Evolutionary conservation across 352 stramenopile species (phyloP), one percentile per base, ranked within the genome.

Genomic region (Pythium chondricola): DNA sequence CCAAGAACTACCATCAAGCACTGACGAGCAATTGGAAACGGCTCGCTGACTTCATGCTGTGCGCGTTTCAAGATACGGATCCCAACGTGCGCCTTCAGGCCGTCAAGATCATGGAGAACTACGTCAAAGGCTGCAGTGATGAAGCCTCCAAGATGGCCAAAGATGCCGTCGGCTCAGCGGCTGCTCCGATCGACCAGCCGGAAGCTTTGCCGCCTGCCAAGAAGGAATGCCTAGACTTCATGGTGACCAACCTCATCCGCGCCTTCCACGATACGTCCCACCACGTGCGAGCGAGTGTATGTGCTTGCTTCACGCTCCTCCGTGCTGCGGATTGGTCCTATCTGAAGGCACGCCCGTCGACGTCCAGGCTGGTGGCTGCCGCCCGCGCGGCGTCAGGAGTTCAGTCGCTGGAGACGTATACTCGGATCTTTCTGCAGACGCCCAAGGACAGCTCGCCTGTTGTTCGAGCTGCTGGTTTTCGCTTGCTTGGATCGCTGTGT

Each of bases 31-130:
- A 83, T 20, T 94, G 83, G 83, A 69, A 68, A 31, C 61, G 60
- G 4, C 48, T 94, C 22, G 56, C 74, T 0, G 74, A 83, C 4
- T 94, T 94, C 54, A 82, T 94, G 73, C 47, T 94, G 13, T 69
- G 63, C 17, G 76, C 80, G 4, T 94, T 92, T 44, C 80, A 88
- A 68, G 83, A 94, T 27, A 65, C 85, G 51, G 83, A 94, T 39
- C 75, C 82, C 2, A 92, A 92, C 46, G 77, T 94, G 35, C 83
- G 83, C 0, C 64, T 94, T 0, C 83, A 94, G 73, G 83, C 83
- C 1, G 74, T 94, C 4, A 94, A 94, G 46, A 89, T 94, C 37
- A 33, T 94, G 46, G 83, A 94, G 47, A 91, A 92, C 45, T 92
- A 94, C 50, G 87, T 94, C 52, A 88, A 93, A 43, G 81, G 80